Percentiles rank a stretch among this genome's conserved stretches.
phyloP scores from a whole-genome alignment of 2,329 filamentous ascomycete species.

The Juglanconis sp. region DNA sequence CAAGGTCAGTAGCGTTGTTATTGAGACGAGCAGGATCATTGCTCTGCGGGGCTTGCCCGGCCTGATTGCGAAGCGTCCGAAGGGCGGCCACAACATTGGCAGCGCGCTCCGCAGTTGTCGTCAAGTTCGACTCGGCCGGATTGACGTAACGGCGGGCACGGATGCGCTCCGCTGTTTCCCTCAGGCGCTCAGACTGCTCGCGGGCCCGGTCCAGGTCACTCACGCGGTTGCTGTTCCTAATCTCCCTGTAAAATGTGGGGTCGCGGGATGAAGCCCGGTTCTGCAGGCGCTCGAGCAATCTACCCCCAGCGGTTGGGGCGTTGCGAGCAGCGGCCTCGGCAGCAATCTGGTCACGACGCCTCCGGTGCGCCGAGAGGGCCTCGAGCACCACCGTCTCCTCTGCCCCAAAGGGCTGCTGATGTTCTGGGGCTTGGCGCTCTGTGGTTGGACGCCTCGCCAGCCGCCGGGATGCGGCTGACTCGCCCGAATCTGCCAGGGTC shows the following conservation, averaged over 20 bases:
- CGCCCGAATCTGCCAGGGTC: slow-evolving; percentile 23
- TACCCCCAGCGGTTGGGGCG: not conserved
- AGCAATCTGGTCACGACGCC: slow-evolving; percentile 43
- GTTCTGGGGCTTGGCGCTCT: slow-evolving; percentile 25
- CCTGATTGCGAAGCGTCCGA: not conserved
- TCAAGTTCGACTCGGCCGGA: slow-evolving; percentile 7
- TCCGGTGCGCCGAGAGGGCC: slow-evolving; percentile 51
- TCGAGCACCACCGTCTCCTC: slow-evolving; percentile 57
- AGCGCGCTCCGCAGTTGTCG: not conserved
- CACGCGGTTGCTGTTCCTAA: slow-evolving; percentile 24
- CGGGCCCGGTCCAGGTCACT: slow-evolving; percentile 29
- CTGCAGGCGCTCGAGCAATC: slow-evolving; percentile 15
- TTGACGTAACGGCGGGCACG: slow-evolving; percentile 5
- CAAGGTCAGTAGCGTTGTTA: slow-evolving; percentile 10
- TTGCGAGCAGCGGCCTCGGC: slow-evolving; percentile 4
- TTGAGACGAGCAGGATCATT: not conserved
- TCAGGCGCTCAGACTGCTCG: slow-evolving; percentile 24
- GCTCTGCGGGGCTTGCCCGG: not conserved
- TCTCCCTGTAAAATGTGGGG: not conserved
- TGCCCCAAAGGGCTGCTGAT: slow-evolving; percentile 49
- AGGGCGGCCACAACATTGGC: not conserved
- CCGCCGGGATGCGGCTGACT: slow-evolving; percentile 27
- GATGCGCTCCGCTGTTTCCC: not conserved
- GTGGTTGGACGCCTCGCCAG: slow-evolving; percentile 31
- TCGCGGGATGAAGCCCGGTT: slow-evolving; percentile 1